phyloP scores from a whole-genome alignment of 768 basidiomycete genomes.

The Heimioporus sp. region DNA sequence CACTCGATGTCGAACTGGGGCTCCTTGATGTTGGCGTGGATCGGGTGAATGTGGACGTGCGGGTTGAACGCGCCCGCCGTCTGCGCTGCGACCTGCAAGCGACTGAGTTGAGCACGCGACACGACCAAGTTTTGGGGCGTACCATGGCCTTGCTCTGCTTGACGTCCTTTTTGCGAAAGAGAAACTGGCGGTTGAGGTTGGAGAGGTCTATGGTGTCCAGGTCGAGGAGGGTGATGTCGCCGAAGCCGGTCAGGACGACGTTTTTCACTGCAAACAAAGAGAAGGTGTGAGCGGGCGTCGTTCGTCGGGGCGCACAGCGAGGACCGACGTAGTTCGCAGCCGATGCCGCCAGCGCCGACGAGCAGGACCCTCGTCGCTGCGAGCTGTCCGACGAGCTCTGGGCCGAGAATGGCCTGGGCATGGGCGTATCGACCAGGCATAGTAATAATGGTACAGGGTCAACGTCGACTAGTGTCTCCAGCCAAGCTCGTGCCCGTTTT shows the following conservation, averaged over 20 bases:
- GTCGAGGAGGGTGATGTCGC: constrained; percentile 89
- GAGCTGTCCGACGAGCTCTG: constrained; percentile 60
- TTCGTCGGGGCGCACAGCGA: background rate
- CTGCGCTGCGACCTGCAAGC: constrained; percentile 71
- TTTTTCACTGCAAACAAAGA: constrained; percentile 77
- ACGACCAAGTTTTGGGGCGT: constrained; percentile 12
- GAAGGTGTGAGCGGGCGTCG: background rate
- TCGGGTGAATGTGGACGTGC: constrained; percentile 79
- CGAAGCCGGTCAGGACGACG: constrained; percentile 89
- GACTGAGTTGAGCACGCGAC: background rate
- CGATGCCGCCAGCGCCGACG: constrained; percentile 96
- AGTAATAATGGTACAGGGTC: too few species aligned
- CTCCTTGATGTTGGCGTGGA: constrained; percentile 96
- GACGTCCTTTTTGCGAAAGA: constrained; percentile 96
- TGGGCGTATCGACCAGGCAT: constrained; percentile 47
- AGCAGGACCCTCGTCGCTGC: constrained; percentile 71
- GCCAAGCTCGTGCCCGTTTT: constrained; percentile 59
- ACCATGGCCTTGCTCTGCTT: constrained; percentile 96
- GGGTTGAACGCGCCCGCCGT: constrained; percentile 86
- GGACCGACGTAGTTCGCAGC: constrained; percentile 85
- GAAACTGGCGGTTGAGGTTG: constrained; percentile 94
- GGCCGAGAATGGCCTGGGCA: constrained; percentile 77
- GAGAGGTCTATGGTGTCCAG: constrained; percentile 98
- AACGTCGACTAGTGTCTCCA: constrained; percentile 47
- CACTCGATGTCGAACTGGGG: constrained; percentile 84